phyloP scores from a whole-genome alignment of 176 grass and related monocot species.

The Typha latifolia region DNA sequence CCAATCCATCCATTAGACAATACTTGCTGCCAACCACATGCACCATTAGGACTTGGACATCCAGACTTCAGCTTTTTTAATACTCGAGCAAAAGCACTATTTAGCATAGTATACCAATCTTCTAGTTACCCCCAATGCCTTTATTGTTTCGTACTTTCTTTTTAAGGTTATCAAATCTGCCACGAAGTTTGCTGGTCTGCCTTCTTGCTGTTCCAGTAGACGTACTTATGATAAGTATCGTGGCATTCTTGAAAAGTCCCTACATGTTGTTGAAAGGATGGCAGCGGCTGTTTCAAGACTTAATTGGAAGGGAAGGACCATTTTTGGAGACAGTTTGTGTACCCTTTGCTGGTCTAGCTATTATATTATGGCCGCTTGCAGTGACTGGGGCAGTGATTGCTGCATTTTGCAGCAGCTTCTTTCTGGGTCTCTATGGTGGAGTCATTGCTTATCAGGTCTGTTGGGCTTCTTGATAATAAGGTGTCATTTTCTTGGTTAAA shows the following conservation, averaged over 20 bases:
- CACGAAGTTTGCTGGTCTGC: slow-evolving; percentile 35
- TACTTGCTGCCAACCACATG: too few species aligned
- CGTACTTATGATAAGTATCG: slow-evolving; percentile 52
- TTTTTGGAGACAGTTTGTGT: slow-evolving; percentile 83
- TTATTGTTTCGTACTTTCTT: neutral
- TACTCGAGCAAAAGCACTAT: neutral
- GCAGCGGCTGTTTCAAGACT: slow-evolving; percentile 65
- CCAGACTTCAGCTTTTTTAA: too few species aligned
- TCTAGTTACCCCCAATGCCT: neutral
- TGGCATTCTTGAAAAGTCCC: slow-evolving; percentile 80
- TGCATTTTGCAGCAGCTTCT: slow-evolving; percentile 63
- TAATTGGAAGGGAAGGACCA: slow-evolving; percentile 80
- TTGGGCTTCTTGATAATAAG: neutral
- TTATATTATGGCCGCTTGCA: slow-evolving; percentile 76
- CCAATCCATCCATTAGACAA: too few species aligned
- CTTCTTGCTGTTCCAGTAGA: slow-evolving; percentile 52
- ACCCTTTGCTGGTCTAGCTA: slow-evolving; percentile 71
- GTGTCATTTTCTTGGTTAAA: neutral
- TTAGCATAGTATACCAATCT: neutral
- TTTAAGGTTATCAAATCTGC: slow-evolving; percentile 54
- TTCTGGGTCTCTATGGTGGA: slow-evolving; percentile 49
- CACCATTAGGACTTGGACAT: too few species aligned
- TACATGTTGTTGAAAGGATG: slow-evolving; percentile 84
- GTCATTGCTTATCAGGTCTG: slow-evolving; percentile 66
- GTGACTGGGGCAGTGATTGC: slow-evolving; percentile 49